Percentiles rank a stretch among this genome's conserved stretches.
Conservation (phyloP, 345 rosid genomes). For the Schrenkiella parvula region DNA sequence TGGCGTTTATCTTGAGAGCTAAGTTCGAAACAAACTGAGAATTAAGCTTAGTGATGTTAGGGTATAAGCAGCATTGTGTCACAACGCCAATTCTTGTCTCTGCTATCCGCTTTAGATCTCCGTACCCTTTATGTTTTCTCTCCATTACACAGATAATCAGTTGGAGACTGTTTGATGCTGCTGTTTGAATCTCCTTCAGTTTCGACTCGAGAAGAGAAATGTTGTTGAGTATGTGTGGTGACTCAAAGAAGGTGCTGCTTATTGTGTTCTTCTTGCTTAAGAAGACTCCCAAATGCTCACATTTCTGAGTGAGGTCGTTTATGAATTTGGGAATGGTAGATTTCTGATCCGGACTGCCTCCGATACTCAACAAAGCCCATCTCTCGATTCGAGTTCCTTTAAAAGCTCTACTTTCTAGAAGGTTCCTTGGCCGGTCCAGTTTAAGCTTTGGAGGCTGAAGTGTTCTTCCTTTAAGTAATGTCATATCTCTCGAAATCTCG, state of each 20-base stretch:
- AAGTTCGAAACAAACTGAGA: constrained; percentile 92
- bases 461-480: constrained; percentile 73
- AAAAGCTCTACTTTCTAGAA: constrained; percentile 64
- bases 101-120: constrained; percentile 82
- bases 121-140: constrained; percentile 91
- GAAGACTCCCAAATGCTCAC: constrained; percentile 84
- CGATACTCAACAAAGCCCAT: constrained; percentile 91
- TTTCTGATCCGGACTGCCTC: constrained; percentile 75
- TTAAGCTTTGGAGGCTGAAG: constrained; percentile 93
- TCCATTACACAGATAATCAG: constrained; percentile 87
- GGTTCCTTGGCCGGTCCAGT: constrained; percentile 85
- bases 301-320: constrained; percentile 74
- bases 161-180: constrained; percentile 69
- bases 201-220: constrained; percentile 62
- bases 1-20: constrained; percentile 93
- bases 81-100: constrained; percentile 86
- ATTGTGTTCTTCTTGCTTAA: constrained; percentile 57
- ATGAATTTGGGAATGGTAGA: constrained; percentile 71
- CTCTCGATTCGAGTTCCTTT: constrained; percentile 68
- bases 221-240: constrained; percentile 72
- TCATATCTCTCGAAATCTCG: constrained; percentile 76
- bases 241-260: constrained; percentile 57
- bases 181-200: constrained; percentile 66
- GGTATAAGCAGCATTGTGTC: constrained; percentile 86
- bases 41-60: constrained; percentile 69